Base-by-base conservation (phyloP, 352 stramenopile species). In the Elongisporangium undulatum region DNA sequence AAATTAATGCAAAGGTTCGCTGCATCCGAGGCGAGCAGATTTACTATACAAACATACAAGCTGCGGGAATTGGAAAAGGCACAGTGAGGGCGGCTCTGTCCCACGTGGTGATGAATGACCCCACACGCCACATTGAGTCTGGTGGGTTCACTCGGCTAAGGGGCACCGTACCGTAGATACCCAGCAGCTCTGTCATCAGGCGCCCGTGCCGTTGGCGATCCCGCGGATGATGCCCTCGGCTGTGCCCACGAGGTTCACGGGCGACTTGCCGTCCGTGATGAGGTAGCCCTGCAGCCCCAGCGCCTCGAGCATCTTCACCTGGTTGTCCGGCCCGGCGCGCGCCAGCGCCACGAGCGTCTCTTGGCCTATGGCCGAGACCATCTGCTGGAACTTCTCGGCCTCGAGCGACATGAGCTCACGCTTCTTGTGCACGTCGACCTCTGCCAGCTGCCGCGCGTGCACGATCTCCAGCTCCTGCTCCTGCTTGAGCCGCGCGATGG, bases 231-330 rank as follows among this genome's bases (percentile, higher is more conserved):
- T 76, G 12, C 79, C 77, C 53, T 90, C 80, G 13, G 82, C 84
- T 4, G 83, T 90, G 61, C 75, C 81, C 53, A 93, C 58, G 53
- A 91, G 66, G 60, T 93, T 91, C 54, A 93, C 78, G 20, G 83
- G 83, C 19, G 75, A 89, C 70, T 91, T 93, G 60, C 83, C 83
- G 62, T 93, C 83, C 26, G 83, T 93, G 66, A 93, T 90, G 55
- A 93, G 70, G 64, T 91, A 91, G 45, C 83, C 82, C n/a, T 83
- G 79, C n/a, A 93, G 74, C 1, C 83, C 83, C 17, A 93, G 66
- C 26, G 81, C 78, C 50, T 85, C 71, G 39, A 93, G 70, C 77
- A 93, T 83, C 67, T 89, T 87, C 17, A 88, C 83, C 58, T 93
- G 83, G n/a, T 69, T 78, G 51, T 93, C 83, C 0, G 83, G 83